A percentile compares a stretch with the other conserved stretches of the same genome.
Evolutionary conservation across 2,329 filamentous ascomycete species (phyloP).

Genomic region (Trichoderma gracile): DNA sequence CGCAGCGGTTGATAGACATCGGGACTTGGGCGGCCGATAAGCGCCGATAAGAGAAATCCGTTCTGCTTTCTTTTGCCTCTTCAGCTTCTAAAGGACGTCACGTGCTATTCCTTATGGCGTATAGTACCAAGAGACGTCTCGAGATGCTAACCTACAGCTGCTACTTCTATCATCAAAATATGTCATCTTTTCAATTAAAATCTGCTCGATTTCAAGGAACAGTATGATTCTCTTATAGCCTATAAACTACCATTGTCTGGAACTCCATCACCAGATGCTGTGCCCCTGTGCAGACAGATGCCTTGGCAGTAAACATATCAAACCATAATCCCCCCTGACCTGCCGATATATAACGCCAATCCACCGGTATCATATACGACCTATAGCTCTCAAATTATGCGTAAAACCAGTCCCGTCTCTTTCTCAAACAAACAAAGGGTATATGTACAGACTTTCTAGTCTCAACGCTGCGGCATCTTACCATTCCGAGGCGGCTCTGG

Average conservation of each 20-base stretch:
- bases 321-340: not conserved
- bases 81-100: constrained; percentile 14
- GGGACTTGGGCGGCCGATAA: constrained; percentile 16
- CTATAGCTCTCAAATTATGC: not conserved
- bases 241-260: not conserved
- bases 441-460: not conserved
- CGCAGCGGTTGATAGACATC: not conserved
- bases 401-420: not conserved
- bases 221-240: not conserved
- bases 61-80: not conserved
- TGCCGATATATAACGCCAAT: not conserved
- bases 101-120: constrained; percentile 21
- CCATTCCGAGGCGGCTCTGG: constrained; percentile 42
- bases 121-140: too few relatives aligned
- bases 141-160: too few relatives aligned
- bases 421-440: not conserved
- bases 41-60: constrained; percentile 7
- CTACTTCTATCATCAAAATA: too few relatives aligned
- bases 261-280: constrained; percentile 10
- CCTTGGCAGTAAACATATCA: not conserved
- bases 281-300: constrained; percentile 6
- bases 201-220: too few relatives aligned
- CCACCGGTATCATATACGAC: not conserved
- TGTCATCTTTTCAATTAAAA: too few relatives aligned
- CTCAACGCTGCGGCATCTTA: constrained; percentile 28